These are phyloP conservation scores for Umbellularia californica DNA, from an alignment of 164 flowering plant species.

Conservation along the genomic window DNA sequence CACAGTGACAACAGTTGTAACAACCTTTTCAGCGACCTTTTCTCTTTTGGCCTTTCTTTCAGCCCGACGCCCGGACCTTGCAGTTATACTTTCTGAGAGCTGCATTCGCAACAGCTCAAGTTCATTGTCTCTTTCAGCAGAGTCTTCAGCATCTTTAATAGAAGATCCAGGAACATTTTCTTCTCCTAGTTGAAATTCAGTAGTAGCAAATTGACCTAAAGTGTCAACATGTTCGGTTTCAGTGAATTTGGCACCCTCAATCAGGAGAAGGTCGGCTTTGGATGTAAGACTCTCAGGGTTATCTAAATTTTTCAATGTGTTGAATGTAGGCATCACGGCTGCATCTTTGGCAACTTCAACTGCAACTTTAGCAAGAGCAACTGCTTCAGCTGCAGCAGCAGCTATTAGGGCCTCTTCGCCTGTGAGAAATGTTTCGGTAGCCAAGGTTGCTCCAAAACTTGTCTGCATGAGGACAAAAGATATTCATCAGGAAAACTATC, in stretches of 20 bases:
- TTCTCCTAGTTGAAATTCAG: conserved; percentile 25
- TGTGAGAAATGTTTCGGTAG: conserved; percentile 45
- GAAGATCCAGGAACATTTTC: conserved; percentile 13
- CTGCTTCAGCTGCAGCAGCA: conserved; percentile 88
- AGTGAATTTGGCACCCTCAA: conserved; percentile 25
- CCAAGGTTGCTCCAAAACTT: conserved; percentile 39
- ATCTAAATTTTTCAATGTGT: conserved; percentile 20
- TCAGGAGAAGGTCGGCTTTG: background rate
- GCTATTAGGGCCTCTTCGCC: conserved; percentile 71
- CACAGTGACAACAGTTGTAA: conserved; percentile 41
- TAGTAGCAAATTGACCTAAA: conserved; percentile 21
- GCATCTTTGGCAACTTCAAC: conserved; percentile 73
- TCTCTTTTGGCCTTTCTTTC: conserved; percentile 71
- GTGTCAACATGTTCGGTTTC: conserved; percentile 28
- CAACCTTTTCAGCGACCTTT: conserved; percentile 66
- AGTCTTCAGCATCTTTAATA: conserved; percentile 11
- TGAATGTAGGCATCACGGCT: conserved; percentile 35
- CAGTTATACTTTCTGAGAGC: conserved; percentile 44
- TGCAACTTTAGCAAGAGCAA: conserved; percentile 88
- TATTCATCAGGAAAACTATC: background rate
- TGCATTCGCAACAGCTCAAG: conserved; percentile 46
- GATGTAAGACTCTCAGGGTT: conserved; percentile 18
- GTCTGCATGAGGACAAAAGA: conserved; percentile 28
- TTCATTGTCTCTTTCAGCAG: conserved; percentile 40
- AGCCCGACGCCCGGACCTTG: conserved; percentile 65